Base-by-base conservation (phyloP, 176 grass and related monocot species). In the Miscanthus lutarioriparius region DNA sequence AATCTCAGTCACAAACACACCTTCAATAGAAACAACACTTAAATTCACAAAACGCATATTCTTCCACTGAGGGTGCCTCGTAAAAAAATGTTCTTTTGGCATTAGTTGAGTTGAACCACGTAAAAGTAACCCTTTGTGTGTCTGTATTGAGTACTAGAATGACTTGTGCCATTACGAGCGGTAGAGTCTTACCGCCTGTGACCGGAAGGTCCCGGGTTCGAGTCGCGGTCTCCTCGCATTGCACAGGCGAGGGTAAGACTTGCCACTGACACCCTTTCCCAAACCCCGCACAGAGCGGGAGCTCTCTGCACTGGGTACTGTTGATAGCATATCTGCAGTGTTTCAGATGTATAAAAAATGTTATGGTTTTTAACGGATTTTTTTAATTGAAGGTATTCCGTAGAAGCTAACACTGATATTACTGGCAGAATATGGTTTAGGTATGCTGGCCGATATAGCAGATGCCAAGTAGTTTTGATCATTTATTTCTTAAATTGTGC, bases 1-100 rank as follows among this genome's bases (percentile, higher is more conserved):
- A 61, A 76, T 89, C 45, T 89, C 20, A 20, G 48, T 63, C 76
- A 84, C 26, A 43, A 35, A 64, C 32, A 37, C 68, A 36, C 25
- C 69, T 80, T 17, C 38, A 8, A 51, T 62, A 70, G 9, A 36
- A 51, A 56, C 49, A 13, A n/a, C 41, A 30, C 9, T 22, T 9
- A 30, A 80, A 70, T 81, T 51, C 5, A 16, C 8, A 32, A 81
- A 76, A 77, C 63, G 28, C 32, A 70, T 53, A 63, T 76, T 70
- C 39, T 64, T 27, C 51, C 61, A 85, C 16, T 68, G 15, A 79
- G 47, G 10, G 17, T 54, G 37, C 59, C 39, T 22, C 20, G 30
- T n/a, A 64, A 74, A 80, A 74, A 41, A 53, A 22, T 14, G 56
- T 27, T 14, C 1, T 48, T 47, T n/a, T 14, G 3, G 43, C 27